Evolutionary conservation across 1,284 basidiomycete genomes (phyloP).

Genomic region (Leccinum fallax): DNA sequence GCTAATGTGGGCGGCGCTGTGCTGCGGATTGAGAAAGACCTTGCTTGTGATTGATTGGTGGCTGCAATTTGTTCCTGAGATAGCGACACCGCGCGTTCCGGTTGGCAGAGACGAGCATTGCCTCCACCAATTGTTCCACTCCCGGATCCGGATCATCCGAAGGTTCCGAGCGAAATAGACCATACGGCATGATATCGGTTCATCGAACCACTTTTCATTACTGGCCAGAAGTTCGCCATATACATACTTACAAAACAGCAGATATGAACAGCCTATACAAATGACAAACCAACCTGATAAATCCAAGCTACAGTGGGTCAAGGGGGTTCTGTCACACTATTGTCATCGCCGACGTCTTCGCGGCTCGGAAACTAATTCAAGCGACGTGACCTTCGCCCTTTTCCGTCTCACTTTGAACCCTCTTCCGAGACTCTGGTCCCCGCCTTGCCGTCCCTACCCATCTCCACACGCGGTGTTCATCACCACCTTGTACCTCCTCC

Average conservation of each 20-base stretch:
- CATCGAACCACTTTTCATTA: slow-evolving; percentile 30
- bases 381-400: slow-evolving; percentile 31
- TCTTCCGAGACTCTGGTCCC: slow-evolving; percentile 38
- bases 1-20: slow-evolving; percentile 19
- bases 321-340: slow-evolving; percentile 26
- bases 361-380: slow-evolving; percentile 23
- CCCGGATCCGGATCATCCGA: slow-evolving; percentile 38
- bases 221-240: slow-evolving; percentile 30
- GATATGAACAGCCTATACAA: slow-evolving; percentile 22
- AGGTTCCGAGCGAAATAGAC: slow-evolving; percentile 33
- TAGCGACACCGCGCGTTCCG: slow-evolving; percentile 11
- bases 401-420: slow-evolving; percentile 33
- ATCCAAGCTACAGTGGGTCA: slow-evolving; percentile 25
- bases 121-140: slow-evolving; percentile 33
- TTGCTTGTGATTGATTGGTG: slow-evolving; percentile 35
- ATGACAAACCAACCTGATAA: slow-evolving; percentile 14
- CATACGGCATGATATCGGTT: slow-evolving; percentile 22
- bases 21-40: slow-evolving; percentile 27
- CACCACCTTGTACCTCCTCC: slow-evolving; percentile 88
- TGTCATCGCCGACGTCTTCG: slow-evolving; percentile 12
- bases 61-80: slow-evolving; percentile 34
- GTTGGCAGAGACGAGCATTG: slow-evolving; percentile 33
- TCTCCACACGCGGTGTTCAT: slow-evolving; percentile 82
- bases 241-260: slow-evolving; percentile 15
- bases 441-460: slow-evolving; percentile 68